These are phyloP conservation scores for Fraxinus baroniana DNA, from an alignment of 305 asterid genomes.

Conservation along the genomic window DNA sequence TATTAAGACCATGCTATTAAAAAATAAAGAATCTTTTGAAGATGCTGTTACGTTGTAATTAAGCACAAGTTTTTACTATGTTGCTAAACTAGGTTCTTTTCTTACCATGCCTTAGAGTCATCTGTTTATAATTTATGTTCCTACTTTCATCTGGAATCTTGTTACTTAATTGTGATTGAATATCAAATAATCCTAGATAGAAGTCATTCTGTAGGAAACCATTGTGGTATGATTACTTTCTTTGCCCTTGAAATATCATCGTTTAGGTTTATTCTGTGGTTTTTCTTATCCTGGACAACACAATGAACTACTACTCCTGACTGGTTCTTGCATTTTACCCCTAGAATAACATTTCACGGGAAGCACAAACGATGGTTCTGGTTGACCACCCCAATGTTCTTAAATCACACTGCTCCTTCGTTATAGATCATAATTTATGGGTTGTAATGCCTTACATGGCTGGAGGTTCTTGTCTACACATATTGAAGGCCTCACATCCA, in stretches of 20 bases:
- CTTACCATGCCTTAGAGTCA: slow-evolving; percentile 8
- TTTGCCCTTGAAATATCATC: slow-evolving; percentile 12
- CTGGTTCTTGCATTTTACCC: slow-evolving; percentile 31
- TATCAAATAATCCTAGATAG: slow-evolving; percentile 12
- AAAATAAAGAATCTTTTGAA: background rate
- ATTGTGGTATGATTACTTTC: slow-evolving; percentile 11
- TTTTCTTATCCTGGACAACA: slow-evolving; percentile 15
- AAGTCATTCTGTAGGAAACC: slow-evolving; percentile 13
- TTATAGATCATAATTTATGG: slow-evolving; percentile 83
- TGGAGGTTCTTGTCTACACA: slow-evolving; percentile 98
- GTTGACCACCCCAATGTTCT: slow-evolving; percentile 95
- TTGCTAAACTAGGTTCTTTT: background rate
- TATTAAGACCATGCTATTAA: background rate
- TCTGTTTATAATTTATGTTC: background rate
- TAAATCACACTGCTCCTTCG: slow-evolving; percentile 90
- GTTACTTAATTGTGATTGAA: slow-evolving; percentile 4
- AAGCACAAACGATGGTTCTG: slow-evolving; percentile 92
- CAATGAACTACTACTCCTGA: slow-evolving; percentile 23
- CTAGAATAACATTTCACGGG: slow-evolving; percentile 87
- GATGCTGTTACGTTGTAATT: background rate
- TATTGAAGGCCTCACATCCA: slow-evolving; percentile 78
- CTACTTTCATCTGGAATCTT: slow-evolving; percentile 8
- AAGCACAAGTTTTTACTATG: background rate
- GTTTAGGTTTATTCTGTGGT: slow-evolving; percentile 15
- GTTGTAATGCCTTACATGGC: slow-evolving; percentile 98